Evolutionary conservation across 805 yeast species (phyloP).

Genomic region (Starmerella apicola): DNA sequence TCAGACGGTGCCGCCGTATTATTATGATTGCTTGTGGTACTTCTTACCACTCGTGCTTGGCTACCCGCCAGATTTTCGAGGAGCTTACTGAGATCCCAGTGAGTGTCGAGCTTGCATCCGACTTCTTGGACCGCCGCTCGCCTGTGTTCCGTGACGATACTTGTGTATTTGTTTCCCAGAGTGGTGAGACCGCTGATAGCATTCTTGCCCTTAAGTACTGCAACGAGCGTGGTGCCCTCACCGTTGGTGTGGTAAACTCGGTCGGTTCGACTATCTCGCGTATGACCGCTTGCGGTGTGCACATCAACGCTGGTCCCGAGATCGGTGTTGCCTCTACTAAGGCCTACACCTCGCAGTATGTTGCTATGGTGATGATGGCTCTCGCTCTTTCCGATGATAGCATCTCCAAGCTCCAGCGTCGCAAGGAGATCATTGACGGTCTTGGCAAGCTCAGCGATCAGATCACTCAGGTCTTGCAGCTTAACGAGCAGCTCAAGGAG

Average conservation of each 20-base stretch:
- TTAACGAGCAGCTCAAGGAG: conserved; percentile 61
- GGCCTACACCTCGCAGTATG: conserved; percentile 96
- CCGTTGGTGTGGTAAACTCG: conserved; percentile 93
- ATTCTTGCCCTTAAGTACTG: conserved; percentile 91
- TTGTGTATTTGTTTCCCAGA: conserved; percentile 93
- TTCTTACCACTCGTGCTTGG: conserved; percentile 95
- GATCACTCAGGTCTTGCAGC: conserved; percentile 59
- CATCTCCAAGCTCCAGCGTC: conserved; percentile 62
- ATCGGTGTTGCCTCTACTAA: conserved; percentile 98
- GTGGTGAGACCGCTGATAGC: conserved; percentile 98
- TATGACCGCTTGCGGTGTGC: conserved; percentile 98
- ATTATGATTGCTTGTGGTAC: conserved; percentile 99
- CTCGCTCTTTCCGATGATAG: conserved; percentile 88
- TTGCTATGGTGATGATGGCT: conserved; percentile 94
- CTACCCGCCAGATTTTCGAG: conserved; percentile 91
- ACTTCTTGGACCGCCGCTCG: conserved; percentile 66
- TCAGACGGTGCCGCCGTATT: conserved; percentile 87
- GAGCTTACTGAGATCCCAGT: conserved; percentile 63
- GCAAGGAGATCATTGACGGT: conserved; percentile 75
- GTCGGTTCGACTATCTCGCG: conserved; percentile 97
- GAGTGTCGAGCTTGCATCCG: conserved; percentile 26
- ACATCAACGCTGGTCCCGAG: conserved; percentile 98
- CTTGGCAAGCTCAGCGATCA: conserved; percentile 73
- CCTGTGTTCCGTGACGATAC: conserved; percentile 99
- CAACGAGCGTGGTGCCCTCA: conserved; percentile 90